Evolutionary conservation across 73 alveolate genomes (phyloP).

Genomic region (Uronychia setigera): DNA sequence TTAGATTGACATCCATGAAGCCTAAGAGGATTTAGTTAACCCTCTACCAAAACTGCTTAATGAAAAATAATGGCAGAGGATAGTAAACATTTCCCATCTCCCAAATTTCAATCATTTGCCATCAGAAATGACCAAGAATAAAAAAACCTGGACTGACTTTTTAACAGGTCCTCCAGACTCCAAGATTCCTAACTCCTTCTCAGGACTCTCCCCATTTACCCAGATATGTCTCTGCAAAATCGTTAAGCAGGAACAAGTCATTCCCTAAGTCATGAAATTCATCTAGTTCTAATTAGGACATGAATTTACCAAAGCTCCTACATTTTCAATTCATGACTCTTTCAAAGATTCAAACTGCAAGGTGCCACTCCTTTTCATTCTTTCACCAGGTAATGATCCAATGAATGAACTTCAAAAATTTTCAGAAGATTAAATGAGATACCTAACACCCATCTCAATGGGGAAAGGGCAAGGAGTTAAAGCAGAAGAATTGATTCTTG

Average conservation of each 20-base stretch:
- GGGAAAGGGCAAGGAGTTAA: slow-evolving; percentile 99
- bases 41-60: no score
- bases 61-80: no score
- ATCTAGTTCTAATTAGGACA: slow-evolving; percentile 77
- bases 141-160: no score
- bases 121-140: no score
- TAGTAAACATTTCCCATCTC: no score
- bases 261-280: slow-evolving; percentile 66
- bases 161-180: no score
- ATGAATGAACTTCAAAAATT: slow-evolving; percentile 72
- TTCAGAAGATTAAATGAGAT: slow-evolving; percentile 76
- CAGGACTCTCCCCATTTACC: slow-evolving; percentile 58
- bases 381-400: slow-evolving; percentile 93
- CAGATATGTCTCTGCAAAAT: slow-evolving; percentile 67
- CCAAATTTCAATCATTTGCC: no score
- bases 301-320: slow-evolving; percentile 75
- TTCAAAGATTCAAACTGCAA: slow-evolving; percentile 68
- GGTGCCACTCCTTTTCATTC: slow-evolving; percentile 78
- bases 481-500: slow-evolving; percentile 67
- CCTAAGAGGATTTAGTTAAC: no score
- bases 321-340: slow-evolving; percentile 69
- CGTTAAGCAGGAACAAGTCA: slow-evolving; percentile 79
- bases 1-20: no score
- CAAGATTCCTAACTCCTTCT: no score
- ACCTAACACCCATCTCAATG: slow-evolving; percentile 73